A percentile compares a stretch with the other conserved stretches of the same genome.
phyloP scores from a whole-genome alignment of 768 basidiomycete genomes.

The Russula emetica region DNA sequence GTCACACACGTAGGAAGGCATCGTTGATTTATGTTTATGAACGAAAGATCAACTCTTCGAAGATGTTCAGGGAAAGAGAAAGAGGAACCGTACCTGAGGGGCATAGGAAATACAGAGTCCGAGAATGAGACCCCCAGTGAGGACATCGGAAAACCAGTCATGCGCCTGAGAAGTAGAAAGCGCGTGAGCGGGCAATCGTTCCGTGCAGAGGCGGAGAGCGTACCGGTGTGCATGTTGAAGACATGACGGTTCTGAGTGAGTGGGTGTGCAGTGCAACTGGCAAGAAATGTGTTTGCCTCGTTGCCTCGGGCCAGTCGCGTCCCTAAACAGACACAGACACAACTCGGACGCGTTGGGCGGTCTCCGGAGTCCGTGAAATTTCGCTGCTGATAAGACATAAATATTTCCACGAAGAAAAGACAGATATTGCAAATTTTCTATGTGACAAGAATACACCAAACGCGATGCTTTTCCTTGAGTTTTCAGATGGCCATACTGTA shows the following conservation, averaged over 20 bases:
- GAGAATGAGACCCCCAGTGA: constrained; percentile 27
- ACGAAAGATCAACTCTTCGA: neutral
- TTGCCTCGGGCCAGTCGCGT: constrained; percentile 3
- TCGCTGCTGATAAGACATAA: neutral
- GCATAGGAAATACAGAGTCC: constrained; percentile 29
- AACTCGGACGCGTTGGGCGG: neutral
- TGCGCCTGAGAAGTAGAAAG: constrained; percentile 17
- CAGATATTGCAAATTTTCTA: too few species aligned
- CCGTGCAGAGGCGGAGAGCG: neutral
- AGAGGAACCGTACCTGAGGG: constrained; percentile 22
- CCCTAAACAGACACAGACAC: too few species aligned
- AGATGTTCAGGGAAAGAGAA: too few species aligned
- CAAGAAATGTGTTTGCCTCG: neutral
- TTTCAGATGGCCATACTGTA: too few species aligned
- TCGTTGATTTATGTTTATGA: neutral
- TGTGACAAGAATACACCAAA: too few species aligned
- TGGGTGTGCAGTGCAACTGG: neutral
- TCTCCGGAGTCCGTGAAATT: neutral
- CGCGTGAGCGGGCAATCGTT: constrained; percentile 6
- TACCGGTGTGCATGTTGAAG: constrained; percentile 23
- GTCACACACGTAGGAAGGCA: neutral
- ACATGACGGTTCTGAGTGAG: constrained; percentile 17
- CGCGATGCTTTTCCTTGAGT: too few species aligned
- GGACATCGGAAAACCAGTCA: constrained; percentile 28
- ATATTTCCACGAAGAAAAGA: neutral